Evolutionary conservation across 2,329 filamentous ascomycete genomes (phyloP).

Genomic region (Verticillium albo-atrum): DNA sequence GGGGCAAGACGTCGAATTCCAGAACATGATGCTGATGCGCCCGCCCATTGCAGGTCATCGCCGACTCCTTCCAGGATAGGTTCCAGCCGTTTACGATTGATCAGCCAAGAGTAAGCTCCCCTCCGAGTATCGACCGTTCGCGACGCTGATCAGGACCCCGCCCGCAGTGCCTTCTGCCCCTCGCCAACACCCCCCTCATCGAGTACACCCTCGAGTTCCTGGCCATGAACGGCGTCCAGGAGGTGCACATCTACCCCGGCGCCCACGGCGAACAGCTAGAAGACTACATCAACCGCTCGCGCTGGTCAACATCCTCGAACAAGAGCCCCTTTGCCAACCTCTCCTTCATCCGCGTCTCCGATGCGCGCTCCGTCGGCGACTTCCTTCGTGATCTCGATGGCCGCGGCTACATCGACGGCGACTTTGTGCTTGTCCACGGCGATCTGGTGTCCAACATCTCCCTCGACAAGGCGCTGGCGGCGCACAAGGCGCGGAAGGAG

Average conservation of each 20-base stretch:
- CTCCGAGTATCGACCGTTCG: background rate
- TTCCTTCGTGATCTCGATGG: slow-evolving; percentile 91
- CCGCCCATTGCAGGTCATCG: slow-evolving; percentile 61
- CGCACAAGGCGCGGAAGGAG: slow-evolving; percentile 74
- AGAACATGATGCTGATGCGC: background rate
- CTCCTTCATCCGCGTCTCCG: slow-evolving; percentile 78
- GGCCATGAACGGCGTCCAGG: slow-evolving; percentile 89
- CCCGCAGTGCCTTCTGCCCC: slow-evolving; percentile 77
- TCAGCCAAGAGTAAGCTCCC: slow-evolving; percentile 68
- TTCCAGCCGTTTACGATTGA: slow-evolving; percentile 88
- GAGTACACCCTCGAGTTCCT: slow-evolving; percentile 98
- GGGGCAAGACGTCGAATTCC: slow-evolving; percentile 17
- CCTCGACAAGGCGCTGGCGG: slow-evolving; percentile 72
- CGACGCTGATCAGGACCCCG: slow-evolving; percentile 11
- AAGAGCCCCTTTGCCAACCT: slow-evolving; percentile 69
- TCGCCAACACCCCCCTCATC: slow-evolving; percentile 91
- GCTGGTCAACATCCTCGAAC: slow-evolving; percentile 58
- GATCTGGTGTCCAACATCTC: slow-evolving; percentile 88
- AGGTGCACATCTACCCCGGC: slow-evolving; percentile 89
- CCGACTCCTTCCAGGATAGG: slow-evolving; percentile 90
- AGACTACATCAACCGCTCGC: slow-evolving; percentile 74
- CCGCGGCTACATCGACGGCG: slow-evolving; percentile 76
- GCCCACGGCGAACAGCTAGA: slow-evolving; percentile 85
- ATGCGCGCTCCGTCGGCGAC: slow-evolving; percentile 84
- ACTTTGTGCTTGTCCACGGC: slow-evolving; percentile 90